phyloP scores from a whole-genome alignment of 768 basidiomycete genomes.

The Agrocybe praecox region DNA sequence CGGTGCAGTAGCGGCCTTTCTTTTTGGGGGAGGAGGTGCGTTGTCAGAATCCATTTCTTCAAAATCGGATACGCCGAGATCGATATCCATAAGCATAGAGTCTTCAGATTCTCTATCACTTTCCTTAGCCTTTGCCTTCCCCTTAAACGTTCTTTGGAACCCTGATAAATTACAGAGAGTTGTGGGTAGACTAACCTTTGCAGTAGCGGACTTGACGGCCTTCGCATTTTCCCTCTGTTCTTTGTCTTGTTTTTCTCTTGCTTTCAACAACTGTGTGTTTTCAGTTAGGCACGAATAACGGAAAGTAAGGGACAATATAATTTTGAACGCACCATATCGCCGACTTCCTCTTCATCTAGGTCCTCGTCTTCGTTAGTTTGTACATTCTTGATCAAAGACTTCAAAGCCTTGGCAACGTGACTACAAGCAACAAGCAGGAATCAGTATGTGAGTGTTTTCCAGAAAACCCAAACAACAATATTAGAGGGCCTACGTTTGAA shows the following conservation, averaged over 20 bases:
- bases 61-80: conserved; percentile 51
- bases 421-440: no score
- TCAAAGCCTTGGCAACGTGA: conserved; percentile 65
- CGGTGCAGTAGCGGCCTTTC: conserved; percentile 39
- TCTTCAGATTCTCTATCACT: conserved; percentile 60
- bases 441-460: no score
- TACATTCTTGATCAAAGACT: conserved; percentile 67
- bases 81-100: conserved; percentile 81
- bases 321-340: conserved; percentile 59
- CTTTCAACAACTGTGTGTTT: conserved; percentile 57
- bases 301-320: not conserved
- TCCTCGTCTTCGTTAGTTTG: conserved; percentile 62
- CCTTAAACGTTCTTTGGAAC: conserved; percentile 29
- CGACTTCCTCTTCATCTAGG: conserved; percentile 66
- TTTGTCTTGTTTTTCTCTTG: conserved; percentile 71
- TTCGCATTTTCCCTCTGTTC: conserved; percentile 55
- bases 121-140: conserved; percentile 52
- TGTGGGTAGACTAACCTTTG: not conserved
- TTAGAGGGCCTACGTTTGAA: conserved; percentile 65
- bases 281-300: not conserved
- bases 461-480: not conserved
- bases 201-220: conserved; percentile 46
- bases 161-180: not conserved
- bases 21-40: conserved; percentile 45
- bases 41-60: conserved; percentile 53